Base-by-base conservation (phyloP, 2,329 filamentous ascomycete species). In the Epichloe gansuensis region DNA sequence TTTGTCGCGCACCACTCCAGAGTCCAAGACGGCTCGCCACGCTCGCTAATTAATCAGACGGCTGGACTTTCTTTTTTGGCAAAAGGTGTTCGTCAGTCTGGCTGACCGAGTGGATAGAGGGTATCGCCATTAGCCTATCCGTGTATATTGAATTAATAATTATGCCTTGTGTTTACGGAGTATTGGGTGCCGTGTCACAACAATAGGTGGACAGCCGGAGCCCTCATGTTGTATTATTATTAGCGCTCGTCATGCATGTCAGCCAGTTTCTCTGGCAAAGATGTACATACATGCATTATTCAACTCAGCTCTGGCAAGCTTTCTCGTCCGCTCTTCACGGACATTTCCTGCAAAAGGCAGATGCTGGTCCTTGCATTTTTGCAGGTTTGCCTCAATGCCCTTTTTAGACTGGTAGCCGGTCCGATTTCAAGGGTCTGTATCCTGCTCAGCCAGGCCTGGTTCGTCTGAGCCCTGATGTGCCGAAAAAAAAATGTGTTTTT, bases 331-430 rank as follows among this genome's bases (percentile, higher is more conserved):
- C 13, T 13, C 35, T n/a, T 27, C 13, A 25, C 9, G 46, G 46
- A 38, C 35, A 44, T 27, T n/a, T 47, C 27, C 41, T 38, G 39
- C 31, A 11, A 31, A 31, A 31, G 31, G 31, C 21, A 27, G 17
- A 17, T 39, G 27, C 17, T 23, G 17, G 44, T 40, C 51, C 51
- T 45, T 49, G 46, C 46, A 52, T 49, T 3, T 42, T 46, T 52
- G 45, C 51, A 49, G 17, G 31, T 52, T 45, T 52, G 51, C 51
- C 46, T 49, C 17, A n/a, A 43, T 49, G 31, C 34, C 31, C 9
- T 31, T 31, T 11, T 8, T 11, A 5, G 15, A 39, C 36, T 5
- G 12, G 15, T 13, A 39, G 36, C 15, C 5, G 36, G 36, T 39
- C 2, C 7, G 38, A 39, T 39, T 39, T 39, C 38, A 39, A 39